Evolutionary conservation across 208 protist species (phyloP).

Genomic region (Phytomonas sp.): DNA sequence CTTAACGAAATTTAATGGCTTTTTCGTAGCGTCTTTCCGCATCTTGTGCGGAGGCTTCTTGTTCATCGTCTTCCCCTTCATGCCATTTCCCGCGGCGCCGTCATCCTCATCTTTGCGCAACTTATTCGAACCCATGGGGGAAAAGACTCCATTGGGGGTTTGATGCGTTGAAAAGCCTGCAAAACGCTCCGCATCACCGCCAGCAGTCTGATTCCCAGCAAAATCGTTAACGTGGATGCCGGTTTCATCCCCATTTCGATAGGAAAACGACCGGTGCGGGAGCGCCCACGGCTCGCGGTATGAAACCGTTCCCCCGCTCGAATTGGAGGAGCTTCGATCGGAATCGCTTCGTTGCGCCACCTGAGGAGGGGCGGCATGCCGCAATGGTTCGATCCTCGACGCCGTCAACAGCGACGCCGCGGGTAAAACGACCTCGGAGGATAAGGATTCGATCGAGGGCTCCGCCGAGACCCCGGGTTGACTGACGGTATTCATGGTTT

Average conservation of each 20-base stretch:
- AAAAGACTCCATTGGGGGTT: background rate
- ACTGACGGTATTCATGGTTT: background rate
- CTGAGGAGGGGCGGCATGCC: background rate
- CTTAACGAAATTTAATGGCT: background rate
- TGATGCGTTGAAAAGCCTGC: background rate
- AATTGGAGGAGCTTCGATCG: background rate
- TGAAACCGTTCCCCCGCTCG: background rate
- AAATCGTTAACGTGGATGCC: background rate
- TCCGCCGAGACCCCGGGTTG: background rate
- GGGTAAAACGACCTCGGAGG: background rate
- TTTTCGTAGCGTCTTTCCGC: background rate
- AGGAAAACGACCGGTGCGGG: too few relatives aligned
- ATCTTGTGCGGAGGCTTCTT: background rate
- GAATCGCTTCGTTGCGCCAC: background rate
- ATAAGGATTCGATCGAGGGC: background rate
- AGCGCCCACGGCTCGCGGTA: background rate
- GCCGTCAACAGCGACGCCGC: background rate
- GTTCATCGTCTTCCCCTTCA: background rate
- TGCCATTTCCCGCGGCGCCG: background rate
- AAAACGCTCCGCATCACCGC: background rate
- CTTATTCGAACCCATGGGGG: background rate
- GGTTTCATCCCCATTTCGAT: too few relatives aligned
- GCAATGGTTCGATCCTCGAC: background rate
- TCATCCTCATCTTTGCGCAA: background rate
- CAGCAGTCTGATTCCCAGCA: background rate